These are phyloP conservation scores for Rhododendron ovatum DNA, from an alignment of 148 eudicot species.

Conservation along the genomic window DNA sequence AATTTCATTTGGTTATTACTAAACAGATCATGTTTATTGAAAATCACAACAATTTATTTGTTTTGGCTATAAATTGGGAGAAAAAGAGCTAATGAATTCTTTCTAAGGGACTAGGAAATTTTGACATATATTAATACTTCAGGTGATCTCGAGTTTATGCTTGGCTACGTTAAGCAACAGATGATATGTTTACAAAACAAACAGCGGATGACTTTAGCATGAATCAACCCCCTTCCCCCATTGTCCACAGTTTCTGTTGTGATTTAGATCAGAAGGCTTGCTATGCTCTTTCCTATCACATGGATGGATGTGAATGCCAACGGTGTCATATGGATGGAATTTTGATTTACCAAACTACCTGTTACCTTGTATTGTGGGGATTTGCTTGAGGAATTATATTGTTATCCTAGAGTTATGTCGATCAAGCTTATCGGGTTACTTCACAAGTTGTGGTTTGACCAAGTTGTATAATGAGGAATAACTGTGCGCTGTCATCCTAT, in stretches of 20 bases:
- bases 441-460: not conserved
- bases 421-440: not conserved
- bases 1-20: too few relatives aligned
- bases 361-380: not conserved
- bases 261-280: not conserved
- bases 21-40: too few relatives aligned
- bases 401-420: not conserved
- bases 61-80: too few relatives aligned
- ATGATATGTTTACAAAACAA: too few relatives aligned
- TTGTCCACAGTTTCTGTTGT: not conserved
- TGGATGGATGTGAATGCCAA: not conserved
- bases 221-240: not conserved
- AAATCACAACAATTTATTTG: too few relatives aligned
- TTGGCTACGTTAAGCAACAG: too few relatives aligned
- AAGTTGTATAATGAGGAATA: not conserved
- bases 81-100: too few relatives aligned
- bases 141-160: too few relatives aligned
- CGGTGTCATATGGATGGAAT: not conserved
- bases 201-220: not conserved
- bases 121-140: too few relatives aligned
- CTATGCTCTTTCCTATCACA: not conserved
- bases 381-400: not conserved
- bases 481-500: not conserved
- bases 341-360: not conserved
- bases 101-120: too few relatives aligned